phyloP scores from a whole-genome alignment of 1,284 basidiomycete species.

The Phlebopus sp. region DNA sequence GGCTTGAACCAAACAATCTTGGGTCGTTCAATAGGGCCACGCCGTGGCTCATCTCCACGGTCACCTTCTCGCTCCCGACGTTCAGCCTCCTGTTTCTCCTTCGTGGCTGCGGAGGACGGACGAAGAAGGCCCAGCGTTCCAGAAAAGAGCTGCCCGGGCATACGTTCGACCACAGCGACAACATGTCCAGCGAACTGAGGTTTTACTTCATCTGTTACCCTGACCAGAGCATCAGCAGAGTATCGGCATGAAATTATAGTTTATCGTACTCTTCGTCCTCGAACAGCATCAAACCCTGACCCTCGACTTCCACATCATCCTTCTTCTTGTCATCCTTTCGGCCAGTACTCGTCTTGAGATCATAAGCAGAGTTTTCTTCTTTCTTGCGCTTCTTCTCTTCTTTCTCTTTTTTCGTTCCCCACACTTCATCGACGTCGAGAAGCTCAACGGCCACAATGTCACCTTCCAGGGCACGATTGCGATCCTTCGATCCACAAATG shows the following conservation, averaged over 20 bases:
- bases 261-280: conserved; percentile 89
- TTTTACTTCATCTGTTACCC: conserved; percentile 95
- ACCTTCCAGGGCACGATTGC: conserved; percentile 97
- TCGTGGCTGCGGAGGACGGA: conserved; percentile 96
- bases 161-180: conserved; percentile 96
- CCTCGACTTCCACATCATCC: conserved; percentile 99
- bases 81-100: conserved; percentile 99
- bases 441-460: conserved; percentile 99
- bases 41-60: conserved; percentile 75
- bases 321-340: conserved; percentile 99
- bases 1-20: conserved; percentile 99
- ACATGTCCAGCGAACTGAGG: conserved; percentile 97
- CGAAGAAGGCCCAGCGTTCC: conserved; percentile 94
- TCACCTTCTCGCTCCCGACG: conserved; percentile 94
- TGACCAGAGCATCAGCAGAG: conserved; percentile 30
- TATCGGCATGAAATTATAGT: not conserved
- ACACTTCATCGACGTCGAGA: conserved; percentile 96
- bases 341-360: conserved; percentile 68
- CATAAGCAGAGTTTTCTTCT: conserved; percentile 95
- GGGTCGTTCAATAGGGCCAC: conserved; percentile 79
- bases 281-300: conserved; percentile 93
- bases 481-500: conserved; percentile 97
- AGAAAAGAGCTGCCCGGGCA: conserved; percentile 98
- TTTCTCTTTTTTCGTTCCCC: conserved; percentile 99
- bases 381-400: conserved; percentile 99